Base-by-base conservation (phyloP, 2,329 filamentous ascomycete species). In the Apiospora arundinis region DNA sequence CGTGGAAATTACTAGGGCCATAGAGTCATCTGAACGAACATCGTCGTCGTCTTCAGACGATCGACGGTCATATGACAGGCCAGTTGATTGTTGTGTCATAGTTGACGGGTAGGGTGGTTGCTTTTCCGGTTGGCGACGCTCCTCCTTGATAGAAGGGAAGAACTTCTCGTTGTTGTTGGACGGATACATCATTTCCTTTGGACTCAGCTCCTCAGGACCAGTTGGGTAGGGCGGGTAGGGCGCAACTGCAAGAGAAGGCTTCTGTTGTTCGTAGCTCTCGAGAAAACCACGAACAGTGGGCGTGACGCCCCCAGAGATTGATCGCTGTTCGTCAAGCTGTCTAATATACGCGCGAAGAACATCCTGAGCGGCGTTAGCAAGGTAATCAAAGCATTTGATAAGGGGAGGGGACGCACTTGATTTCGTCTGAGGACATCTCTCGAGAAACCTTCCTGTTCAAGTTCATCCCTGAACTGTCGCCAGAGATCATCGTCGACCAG, bases 311-410 rank as follows among this genome's bases (percentile, higher is more conserved):
- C 82, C 83, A 49, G 83, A 82, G 16, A 81, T 77, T n/a, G 80
- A 78, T 46, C 82, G 82, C 70, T 85, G 82, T 52, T 87, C 84
- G 73, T 90, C 87, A 73, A 91, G 84, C 75, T 89, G 86, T 46
- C 87, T 87, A 56, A 91, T 90, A 75, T 91, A 91, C 25, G 89
- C 88, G 73, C 88, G 84, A 32, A 91, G 80, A 12, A 90, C 83
- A 74, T 90, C 87, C 89, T 91, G 71, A 69, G 40, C 56, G 69
- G 63, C 45, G 71, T 78, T 71, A 78, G 75, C 70, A 14, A 74
- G 28, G 67, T 32, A 70, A 28, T 45, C 28, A 40, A 32, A 32
- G 5, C 42, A 32, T 46, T 28, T 46, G 66, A 40, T 70, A 68
- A 25, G 68, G 70, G 23, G 69, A n/a, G 60, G 23, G 37, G 37